phyloP scores from a whole-genome alignment of 2,329 filamentous ascomycete genomes.

The Sporothrix dimorphospora region DNA sequence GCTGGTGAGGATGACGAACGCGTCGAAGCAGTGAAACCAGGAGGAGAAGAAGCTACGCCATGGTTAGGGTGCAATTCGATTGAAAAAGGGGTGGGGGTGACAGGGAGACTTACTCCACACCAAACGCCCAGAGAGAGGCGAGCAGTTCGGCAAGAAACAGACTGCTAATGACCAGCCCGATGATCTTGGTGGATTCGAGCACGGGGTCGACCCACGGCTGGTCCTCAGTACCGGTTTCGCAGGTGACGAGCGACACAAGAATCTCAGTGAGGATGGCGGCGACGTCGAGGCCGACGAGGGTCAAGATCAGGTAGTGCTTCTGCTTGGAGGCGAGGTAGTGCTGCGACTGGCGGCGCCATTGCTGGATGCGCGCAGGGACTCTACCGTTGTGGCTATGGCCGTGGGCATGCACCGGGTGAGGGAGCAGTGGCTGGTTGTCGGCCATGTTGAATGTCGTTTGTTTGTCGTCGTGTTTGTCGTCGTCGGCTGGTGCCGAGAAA shows the following conservation, averaged over 20 bases:
- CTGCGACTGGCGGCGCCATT: conserved; percentile 31
- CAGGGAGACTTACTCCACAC: conserved; percentile 40
- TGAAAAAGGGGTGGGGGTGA: no score
- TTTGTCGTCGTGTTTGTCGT: background rate
- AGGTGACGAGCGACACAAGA: conserved; percentile 53
- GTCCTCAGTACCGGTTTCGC: conserved; percentile 47
- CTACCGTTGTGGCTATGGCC: background rate
- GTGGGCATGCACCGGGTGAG: background rate
- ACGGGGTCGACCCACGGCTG: conserved; percentile 48
- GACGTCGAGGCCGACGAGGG: conserved; percentile 51
- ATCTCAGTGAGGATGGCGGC: conserved; percentile 51
- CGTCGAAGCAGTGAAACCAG: conserved; percentile 67
- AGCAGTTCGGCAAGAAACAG: conserved; percentile 67
- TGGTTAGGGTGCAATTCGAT: background rate
- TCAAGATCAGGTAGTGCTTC: conserved; percentile 52
- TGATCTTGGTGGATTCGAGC: conserved; percentile 49
- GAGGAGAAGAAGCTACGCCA: conserved; percentile 58
- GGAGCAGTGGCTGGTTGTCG: conserved; percentile 19
- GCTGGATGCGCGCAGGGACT: background rate
- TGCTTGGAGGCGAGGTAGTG: conserved; percentile 36
- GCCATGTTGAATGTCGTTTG: background rate
- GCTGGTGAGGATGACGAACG: conserved; percentile 61
- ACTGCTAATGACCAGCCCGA: conserved; percentile 63
- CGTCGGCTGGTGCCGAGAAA: conserved; percentile 18
- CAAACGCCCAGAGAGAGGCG: conserved; percentile 61